A percentile compares a stretch with the other conserved stretches of the same genome.
Evolutionary conservation across 176 grass and related monocot genomes (phyloP).

Genomic region (Ensete ventricosum): DNA sequence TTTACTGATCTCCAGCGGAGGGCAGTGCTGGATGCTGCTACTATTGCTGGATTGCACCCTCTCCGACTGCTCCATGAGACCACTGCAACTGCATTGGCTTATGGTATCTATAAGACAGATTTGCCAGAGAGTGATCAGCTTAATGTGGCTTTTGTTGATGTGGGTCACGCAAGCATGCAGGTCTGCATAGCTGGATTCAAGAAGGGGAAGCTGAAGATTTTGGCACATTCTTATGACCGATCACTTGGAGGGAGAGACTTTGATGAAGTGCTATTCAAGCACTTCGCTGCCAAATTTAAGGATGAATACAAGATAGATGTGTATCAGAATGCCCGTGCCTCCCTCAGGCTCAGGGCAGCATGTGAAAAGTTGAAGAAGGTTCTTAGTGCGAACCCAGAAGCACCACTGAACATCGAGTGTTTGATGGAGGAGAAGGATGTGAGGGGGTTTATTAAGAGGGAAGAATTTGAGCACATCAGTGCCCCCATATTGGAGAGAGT

Average conservation of each 20-base stretch:
- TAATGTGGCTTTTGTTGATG: constrained; percentile 79
- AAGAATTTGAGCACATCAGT: constrained; percentile 64
- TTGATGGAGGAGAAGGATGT: constrained; percentile 69
- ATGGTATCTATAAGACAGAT: constrained; percentile 90
- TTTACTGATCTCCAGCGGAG: constrained; percentile 81
- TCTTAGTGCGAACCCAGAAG: constrained; percentile 57
- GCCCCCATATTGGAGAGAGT: constrained; percentile 41
- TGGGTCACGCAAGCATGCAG: constrained; percentile 82
- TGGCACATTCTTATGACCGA: constrained; percentile 46
- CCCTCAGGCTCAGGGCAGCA: constrained; percentile 35
- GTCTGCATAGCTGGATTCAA: constrained; percentile 57
- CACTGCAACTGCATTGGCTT: constrained; percentile 64
- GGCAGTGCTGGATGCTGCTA: constrained; percentile 61
- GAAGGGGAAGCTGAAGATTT: constrained; percentile 51
- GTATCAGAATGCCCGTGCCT: constrained; percentile 46
- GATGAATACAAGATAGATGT: constrained; percentile 66
- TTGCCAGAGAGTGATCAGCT: constrained; percentile 55
- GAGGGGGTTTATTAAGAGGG: constrained; percentile 57
- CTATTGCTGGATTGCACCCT: constrained; percentile 51
- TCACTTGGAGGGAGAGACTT: constrained; percentile 75
- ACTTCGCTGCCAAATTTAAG: constrained; percentile 56
- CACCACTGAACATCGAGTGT: constrained; percentile 54
- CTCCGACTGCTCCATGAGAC: constrained; percentile 77
- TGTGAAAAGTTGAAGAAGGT: constrained; percentile 73
- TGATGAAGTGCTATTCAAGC: constrained; percentile 56